A percentile compares a stretch with the other conserved stretches of the same genome.
Evolutionary conservation across 805 yeast genomes (phyloP).

Genomic region (Ogataea ramenticola): DNA sequence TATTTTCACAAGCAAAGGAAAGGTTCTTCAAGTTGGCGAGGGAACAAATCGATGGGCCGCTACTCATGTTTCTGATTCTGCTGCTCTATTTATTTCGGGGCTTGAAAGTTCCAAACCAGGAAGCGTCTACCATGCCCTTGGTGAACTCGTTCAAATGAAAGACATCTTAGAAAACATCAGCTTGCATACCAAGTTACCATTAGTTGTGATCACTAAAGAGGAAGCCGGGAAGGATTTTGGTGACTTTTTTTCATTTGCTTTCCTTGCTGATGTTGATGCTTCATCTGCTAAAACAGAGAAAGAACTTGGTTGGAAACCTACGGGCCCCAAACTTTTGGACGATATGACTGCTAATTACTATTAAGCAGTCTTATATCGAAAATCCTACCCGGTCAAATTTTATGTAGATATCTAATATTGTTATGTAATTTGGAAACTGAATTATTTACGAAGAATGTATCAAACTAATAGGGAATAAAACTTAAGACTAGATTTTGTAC

Average conservation of each 20-base stretch:
- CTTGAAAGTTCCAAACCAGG: slow-evolving; percentile 21
- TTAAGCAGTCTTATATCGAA: not conserved
- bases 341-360: slow-evolving; percentile 13
- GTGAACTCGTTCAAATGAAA: slow-evolving; percentile 14
- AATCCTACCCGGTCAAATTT: no score
- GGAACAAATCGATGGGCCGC: slow-evolving; percentile 27
- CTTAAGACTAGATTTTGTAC: no score
- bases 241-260: slow-evolving; percentile 7
- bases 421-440: no score
- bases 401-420: no score
- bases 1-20: slow-evolving; percentile 7
- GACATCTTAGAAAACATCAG: slow-evolving; percentile 23
- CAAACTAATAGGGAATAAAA: no score
- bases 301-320: slow-evolving; percentile 23
- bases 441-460: no score
- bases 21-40: slow-evolving; percentile 18
- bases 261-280: slow-evolving; percentile 7
- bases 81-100: slow-evolving; percentile 21
- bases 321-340: slow-evolving; percentile 11
- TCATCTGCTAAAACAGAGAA: slow-evolving; percentile 13
- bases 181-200: slow-evolving; percentile 9
- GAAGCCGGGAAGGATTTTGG: slow-evolving; percentile 1
- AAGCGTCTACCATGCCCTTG: slow-evolving; percentile 19
- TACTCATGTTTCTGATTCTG: slow-evolving; percentile 26
- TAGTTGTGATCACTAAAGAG: slow-evolving; percentile 9